These are phyloP conservation scores for Colletotrichum australisinense DNA, from an alignment of 2,329 filamentous ascomycete species.

Conservation along the genomic window DNA sequence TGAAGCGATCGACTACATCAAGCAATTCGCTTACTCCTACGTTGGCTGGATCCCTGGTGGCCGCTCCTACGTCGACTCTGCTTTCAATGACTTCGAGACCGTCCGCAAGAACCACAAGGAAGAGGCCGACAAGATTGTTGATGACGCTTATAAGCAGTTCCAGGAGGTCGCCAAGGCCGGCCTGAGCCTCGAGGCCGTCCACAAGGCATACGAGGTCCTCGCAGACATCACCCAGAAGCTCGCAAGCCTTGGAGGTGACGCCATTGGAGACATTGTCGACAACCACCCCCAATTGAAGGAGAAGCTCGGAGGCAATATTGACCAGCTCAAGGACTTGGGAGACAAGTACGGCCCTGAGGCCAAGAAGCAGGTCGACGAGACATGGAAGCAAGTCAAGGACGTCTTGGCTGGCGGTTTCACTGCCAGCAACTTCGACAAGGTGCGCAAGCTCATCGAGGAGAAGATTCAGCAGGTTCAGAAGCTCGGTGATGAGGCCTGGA, in stretches of 20 bases:
- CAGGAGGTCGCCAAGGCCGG: constrained; percentile 69
- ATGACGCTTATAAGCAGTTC: constrained; percentile 75
- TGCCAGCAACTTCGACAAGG: constrained; percentile 62
- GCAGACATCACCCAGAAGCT: constrained; percentile 71
- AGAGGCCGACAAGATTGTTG: constrained; percentile 77
- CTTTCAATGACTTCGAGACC: constrained; percentile 77
- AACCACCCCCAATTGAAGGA: constrained; percentile 81
- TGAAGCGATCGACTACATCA: constrained; percentile 74
- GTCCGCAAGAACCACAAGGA: constrained; percentile 75
- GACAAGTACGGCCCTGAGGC: constrained; percentile 79
- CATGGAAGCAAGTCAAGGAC: constrained; percentile 74
- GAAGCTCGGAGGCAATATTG: constrained; percentile 74
- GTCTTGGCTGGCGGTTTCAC: constrained; percentile 72
- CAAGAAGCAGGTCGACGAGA: constrained; percentile 80
- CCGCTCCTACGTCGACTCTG: constrained; percentile 73
- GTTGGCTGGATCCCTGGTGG: constrained; percentile 79
- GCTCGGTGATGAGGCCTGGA: constrained; percentile 78
- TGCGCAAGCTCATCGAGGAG: constrained; percentile 73
- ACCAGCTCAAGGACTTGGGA: constrained; percentile 76
- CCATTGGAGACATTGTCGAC: constrained; percentile 72
- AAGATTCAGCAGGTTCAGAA: constrained; percentile 75
- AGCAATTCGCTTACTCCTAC: constrained; percentile 75
- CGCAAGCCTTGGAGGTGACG: constrained; percentile 71
- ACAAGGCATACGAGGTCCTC: constrained; percentile 71
- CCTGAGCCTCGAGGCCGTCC: constrained; percentile 71